Evolutionary conservation across 2,329 filamentous ascomycete species (phyloP).

Genomic region (Fusarium verticillioides): DNA sequence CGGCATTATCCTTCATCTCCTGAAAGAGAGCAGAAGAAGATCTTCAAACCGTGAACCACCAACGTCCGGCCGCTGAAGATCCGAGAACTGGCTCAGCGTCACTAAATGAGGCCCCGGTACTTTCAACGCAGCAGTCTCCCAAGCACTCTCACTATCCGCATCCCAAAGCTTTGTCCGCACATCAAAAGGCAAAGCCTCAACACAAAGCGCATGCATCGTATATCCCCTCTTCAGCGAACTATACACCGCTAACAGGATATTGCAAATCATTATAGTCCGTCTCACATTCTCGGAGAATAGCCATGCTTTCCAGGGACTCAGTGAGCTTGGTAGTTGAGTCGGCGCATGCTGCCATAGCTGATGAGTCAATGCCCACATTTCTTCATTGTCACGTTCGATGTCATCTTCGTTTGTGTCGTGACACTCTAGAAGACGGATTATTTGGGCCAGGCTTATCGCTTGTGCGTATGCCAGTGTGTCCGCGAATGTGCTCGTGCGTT

Average conservation of each 20-base stretch:
- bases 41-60: background rate
- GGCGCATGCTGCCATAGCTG: background rate
- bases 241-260: background rate
- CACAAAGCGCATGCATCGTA: slow-evolving; percentile 6
- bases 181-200: slow-evolving; percentile 13
- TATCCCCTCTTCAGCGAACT: slow-evolving; percentile 7
- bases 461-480: slow-evolving; percentile 3
- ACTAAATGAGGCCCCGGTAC: background rate
- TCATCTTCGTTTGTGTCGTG: background rate
- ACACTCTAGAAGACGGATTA: background rate
- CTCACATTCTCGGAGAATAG: slow-evolving; percentile 3
- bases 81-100: background rate
- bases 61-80: fast-evolving
- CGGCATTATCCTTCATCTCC: fast-evolving
- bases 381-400: background rate
- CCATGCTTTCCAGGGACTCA: slow-evolving; percentile 16
- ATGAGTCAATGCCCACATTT: background rate
- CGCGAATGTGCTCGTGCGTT: background rate
- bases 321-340: background rate
- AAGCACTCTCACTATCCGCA: background rate
- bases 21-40: background rate
- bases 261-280: slow-evolving; percentile 9
- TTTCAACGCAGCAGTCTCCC: background rate
- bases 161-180: background rate
- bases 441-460: background rate